Conservation (phyloP, 805 yeast species). For the Cyberlindnera euphorbiiphila region DNA sequence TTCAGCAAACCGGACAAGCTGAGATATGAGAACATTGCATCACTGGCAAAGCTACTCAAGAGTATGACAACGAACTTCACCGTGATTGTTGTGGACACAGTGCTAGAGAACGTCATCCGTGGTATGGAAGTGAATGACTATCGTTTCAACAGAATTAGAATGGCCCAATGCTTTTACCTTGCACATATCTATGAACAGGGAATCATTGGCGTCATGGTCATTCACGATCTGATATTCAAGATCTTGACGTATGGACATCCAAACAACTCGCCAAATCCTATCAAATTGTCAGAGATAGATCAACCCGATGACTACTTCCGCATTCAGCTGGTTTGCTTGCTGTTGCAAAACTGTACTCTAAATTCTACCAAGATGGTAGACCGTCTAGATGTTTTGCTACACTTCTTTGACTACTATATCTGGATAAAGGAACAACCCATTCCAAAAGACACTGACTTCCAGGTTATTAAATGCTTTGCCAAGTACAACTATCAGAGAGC, state of each 20-base stretch:
- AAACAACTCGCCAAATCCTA: conserved; percentile 50
- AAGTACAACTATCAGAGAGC: conserved; percentile 36
- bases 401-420: conserved; percentile 68
- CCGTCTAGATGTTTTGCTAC: conserved; percentile 40
- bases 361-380: conserved; percentile 17
- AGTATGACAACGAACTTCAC: conserved; percentile 38
- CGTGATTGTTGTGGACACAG: conserved; percentile 50
- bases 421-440: conserved; percentile 57
- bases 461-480: conserved; percentile 42
- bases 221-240: conserved; percentile 51
- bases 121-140: conserved; percentile 67
- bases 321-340: conserved; percentile 47
- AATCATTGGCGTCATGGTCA: conserved; percentile 41
- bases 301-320: conserved; percentile 68
- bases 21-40: conserved; percentile 49
- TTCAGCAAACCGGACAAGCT: conserved; percentile 61
- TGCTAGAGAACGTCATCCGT: conserved; percentile 57
- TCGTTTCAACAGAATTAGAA: conserved; percentile 52
- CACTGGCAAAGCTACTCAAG: conserved; percentile 46
- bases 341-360: conserved; percentile 33
- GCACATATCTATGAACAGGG: conserved; percentile 50
- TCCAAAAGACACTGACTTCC: conserved; percentile 59
- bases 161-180: conserved; percentile 58
- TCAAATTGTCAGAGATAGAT: conserved; percentile 45
- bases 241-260: conserved; percentile 65